Conservation (phyloP, 108 stramenopile species). For the Skeletonema grethae region DNA sequence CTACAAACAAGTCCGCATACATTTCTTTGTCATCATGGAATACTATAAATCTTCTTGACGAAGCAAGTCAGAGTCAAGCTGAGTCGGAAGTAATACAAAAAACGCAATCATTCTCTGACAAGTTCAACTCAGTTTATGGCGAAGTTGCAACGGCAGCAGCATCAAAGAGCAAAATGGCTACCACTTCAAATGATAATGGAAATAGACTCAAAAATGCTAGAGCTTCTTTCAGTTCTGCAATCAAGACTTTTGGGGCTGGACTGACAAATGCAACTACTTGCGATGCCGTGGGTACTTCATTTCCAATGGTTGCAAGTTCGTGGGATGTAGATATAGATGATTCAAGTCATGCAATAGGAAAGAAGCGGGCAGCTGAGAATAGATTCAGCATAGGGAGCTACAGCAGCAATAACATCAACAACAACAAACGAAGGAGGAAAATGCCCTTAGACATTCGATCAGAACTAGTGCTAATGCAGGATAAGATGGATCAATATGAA, state of each 20-base stretch:
- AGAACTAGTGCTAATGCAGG: constrained; percentile 2
- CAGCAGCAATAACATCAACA: background rate
- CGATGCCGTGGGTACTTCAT: background rate
- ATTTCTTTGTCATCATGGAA: background rate
- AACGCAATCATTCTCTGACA: background rate
- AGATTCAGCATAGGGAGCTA: constrained; percentile 1
- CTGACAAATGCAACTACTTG: background rate
- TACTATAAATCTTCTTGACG: background rate
- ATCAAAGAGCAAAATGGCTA: background rate
- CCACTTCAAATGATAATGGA: background rate
- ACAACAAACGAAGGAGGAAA: background rate
- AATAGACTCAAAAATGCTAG: background rate
- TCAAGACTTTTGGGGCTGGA: background rate
- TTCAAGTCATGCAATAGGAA: background rate
- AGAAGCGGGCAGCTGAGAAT: background rate
- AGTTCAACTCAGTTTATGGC: background rate
- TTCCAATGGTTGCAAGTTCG: background rate
- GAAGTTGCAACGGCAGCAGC: constrained; percentile 5
- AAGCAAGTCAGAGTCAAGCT: background rate
- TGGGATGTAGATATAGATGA: constrained; percentile 11
- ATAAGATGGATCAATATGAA: constrained; percentile 3
- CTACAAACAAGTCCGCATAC: background rate
- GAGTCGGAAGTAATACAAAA: background rate
- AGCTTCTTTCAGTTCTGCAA: background rate
- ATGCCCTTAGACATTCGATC: background rate